A percentile compares a stretch with the other conserved stretches of the same genome.
phyloP scores from a whole-genome alignment of 805 yeast species.

The Schizosaccharomyces lindneri region DNA sequence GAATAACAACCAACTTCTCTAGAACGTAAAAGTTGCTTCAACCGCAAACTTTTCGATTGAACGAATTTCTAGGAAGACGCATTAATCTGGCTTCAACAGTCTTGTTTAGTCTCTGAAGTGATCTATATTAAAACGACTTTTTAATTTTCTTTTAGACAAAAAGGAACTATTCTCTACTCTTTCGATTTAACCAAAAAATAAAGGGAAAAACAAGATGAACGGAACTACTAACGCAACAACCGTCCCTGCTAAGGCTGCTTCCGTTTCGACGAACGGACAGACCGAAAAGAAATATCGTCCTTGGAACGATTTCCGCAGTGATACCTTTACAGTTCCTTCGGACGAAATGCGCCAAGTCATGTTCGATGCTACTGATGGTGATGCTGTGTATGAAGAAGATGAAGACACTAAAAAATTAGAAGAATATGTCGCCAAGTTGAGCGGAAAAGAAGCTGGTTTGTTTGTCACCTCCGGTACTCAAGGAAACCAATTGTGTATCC shows the following conservation, averaged over 20 bases:
- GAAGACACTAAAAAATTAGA: constrained; percentile 41
- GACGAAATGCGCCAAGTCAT: constrained; percentile 42
- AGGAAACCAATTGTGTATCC: constrained; percentile 65
- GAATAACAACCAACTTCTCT: too few relatives aligned
- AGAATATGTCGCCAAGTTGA: constrained; percentile 31
- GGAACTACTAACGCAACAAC: not conserved
- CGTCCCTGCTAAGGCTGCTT: not conserved
- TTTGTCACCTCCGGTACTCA: constrained; percentile 77
- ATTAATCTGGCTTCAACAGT: not conserved
- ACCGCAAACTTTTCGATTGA: not conserved
- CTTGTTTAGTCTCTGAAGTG: not conserved
- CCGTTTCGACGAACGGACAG: not conserved
- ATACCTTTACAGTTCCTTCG: constrained; percentile 80
- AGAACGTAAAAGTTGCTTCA: not conserved
- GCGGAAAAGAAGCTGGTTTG: constrained; percentile 62
- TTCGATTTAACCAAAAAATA: not conserved
- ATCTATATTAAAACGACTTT: not conserved
- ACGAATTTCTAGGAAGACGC: not conserved
- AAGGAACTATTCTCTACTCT: not conserved
- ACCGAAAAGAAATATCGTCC: not conserved
- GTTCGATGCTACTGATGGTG: constrained; percentile 40
- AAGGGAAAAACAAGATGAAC: not conserved
- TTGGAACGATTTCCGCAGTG: constrained; percentile 14
- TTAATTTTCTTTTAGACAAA: not conserved
- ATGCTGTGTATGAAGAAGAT: constrained; percentile 76